Conservation (phyloP, 78 protist genomes). For the Cavenderia fasciculata region DNA sequence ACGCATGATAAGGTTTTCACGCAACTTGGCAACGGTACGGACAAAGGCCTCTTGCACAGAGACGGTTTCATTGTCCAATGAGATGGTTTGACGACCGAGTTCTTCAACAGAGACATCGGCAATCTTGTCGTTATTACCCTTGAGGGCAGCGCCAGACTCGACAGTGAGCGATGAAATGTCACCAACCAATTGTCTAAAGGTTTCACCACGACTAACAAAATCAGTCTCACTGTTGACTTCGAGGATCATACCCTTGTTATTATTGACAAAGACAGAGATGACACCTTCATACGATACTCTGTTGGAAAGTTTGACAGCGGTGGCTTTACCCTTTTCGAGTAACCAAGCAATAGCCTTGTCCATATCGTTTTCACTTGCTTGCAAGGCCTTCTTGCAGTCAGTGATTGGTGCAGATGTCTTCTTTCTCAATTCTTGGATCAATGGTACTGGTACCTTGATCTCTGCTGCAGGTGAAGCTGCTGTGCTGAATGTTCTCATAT, state of each 20-base stretch:
- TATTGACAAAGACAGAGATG: constrained; percentile 18
- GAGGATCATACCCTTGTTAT: constrained; percentile 20
- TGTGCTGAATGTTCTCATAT: too few species aligned
- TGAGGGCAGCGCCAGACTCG: neutral
- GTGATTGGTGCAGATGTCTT: constrained; percentile 42
- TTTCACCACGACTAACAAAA: constrained; percentile 65
- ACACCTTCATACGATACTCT: constrained; percentile 48
- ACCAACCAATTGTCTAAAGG: constrained; percentile 18
- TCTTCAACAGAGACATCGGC: neutral
- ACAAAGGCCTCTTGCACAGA: constrained; percentile 2
- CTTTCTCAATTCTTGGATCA: constrained; percentile 42
- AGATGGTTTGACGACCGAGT: neutral
- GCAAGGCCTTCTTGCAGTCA: constrained; percentile 60
- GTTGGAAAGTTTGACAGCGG: constrained; percentile 29
- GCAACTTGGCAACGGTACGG: constrained; percentile 26
- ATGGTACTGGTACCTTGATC: constrained; percentile 30
- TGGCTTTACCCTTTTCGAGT: constrained; percentile 60
- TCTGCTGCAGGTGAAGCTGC: neutral
- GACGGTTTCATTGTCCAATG: neutral
- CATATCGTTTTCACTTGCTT: constrained; percentile 5
- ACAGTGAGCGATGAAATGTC: neutral
- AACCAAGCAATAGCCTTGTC: constrained; percentile 40
- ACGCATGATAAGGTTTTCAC: constrained; percentile 36
- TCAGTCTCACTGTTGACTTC: constrained; percentile 77
- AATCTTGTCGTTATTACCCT: neutral